A percentile compares a stretch with the other conserved stretches of the same genome.
phyloP scores from a whole-genome alignment of 768 basidiomycete genomes.

The Boletus tylopilopsis region DNA sequence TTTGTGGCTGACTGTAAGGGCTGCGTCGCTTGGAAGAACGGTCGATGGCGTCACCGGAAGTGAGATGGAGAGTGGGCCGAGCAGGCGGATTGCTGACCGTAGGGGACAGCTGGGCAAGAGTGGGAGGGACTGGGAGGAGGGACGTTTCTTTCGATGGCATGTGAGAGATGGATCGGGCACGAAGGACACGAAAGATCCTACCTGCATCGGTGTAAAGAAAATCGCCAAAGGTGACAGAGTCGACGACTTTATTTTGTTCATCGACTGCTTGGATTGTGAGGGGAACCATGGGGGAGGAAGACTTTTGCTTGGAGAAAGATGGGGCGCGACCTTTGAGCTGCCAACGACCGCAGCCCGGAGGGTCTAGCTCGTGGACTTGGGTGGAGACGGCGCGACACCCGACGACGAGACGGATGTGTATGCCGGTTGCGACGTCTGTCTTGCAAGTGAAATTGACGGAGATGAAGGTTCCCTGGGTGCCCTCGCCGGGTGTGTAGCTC shows the following conservation, averaged over 20 bases:
- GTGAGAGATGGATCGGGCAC: not conserved
- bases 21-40: constrained; percentile 37
- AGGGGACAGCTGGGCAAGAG: not conserved
- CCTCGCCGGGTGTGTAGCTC: constrained; percentile 61
- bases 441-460: constrained; percentile 48
- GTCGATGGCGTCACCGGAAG: constrained; percentile 18
- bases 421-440: constrained; percentile 22
- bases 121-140: not conserved
- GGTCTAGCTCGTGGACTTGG: constrained; percentile 52
- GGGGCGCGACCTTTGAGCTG: constrained; percentile 65
- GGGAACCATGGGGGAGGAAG: constrained; percentile 42
- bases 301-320: constrained; percentile 39
- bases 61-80: constrained; percentile 28
- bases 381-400: constrained; percentile 67
- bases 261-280: constrained; percentile 64
- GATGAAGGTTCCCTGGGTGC: constrained; percentile 59
- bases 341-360: constrained; percentile 50
- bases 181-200: constrained; percentile 11
- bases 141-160: constrained; percentile 4
- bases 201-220: constrained; percentile 61
- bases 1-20: constrained; percentile 36
- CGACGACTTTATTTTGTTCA: constrained; percentile 49
- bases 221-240: constrained; percentile 66
- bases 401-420: constrained; percentile 72
- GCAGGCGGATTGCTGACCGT: constrained; percentile 6